These are phyloP conservation scores for Saccharomyces hybrid DNA, from an alignment of 1,139 yeast genomes.

Conservation along the genomic window DNA sequence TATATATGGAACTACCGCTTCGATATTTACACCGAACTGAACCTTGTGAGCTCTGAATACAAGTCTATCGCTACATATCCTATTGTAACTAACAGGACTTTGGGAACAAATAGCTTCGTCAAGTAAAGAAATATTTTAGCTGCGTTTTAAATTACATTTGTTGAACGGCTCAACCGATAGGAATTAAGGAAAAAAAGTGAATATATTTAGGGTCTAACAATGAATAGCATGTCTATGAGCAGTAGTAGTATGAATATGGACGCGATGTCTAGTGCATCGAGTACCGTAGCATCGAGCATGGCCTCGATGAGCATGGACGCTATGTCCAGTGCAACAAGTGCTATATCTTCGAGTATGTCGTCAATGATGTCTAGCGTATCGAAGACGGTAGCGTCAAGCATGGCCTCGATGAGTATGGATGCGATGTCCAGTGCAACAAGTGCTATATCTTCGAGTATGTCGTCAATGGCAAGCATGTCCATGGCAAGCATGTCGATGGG, in stretches of 20 bases:
- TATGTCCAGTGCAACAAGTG: no score
- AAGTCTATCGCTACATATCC: no score
- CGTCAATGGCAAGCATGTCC: background rate
- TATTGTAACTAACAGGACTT: no score
- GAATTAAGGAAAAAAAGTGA: background rate
- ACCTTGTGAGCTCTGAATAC: background rate
- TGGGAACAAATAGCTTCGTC: background rate
- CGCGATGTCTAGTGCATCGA: no score
- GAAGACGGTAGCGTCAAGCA: background rate
- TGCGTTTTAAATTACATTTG: background rate
- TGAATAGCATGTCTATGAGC: background rate
- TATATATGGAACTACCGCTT: no score
- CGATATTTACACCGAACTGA: background rate
- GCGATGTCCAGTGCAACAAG: background rate
- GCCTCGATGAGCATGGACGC: no score
- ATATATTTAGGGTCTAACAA: background rate
- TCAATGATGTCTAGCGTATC: no score
- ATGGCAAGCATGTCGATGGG: no score
- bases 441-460: background rate
- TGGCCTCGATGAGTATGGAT: constrained; percentile 2
- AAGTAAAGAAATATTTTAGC: background rate
- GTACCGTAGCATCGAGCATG: no score
- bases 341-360: no score
- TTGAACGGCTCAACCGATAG: background rate
- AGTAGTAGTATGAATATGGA: background rate